Evolutionary conservation across 176 grass and related monocot genomes (phyloP), one percentile per base, ranked within the genome.

Genomic region (Lolium multiflorum): DNA sequence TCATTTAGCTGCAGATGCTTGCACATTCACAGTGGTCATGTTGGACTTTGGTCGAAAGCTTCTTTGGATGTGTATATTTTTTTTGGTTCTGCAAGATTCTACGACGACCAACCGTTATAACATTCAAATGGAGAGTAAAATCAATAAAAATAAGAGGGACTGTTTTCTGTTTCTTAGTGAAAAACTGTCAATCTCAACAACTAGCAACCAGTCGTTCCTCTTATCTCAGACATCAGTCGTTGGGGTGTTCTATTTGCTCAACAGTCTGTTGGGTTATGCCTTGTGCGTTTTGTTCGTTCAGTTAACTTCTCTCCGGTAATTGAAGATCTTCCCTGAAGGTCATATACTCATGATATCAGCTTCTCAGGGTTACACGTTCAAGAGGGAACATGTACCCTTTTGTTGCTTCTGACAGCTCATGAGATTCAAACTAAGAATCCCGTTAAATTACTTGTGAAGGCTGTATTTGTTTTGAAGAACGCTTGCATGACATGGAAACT

Each of bases 171-270:
- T 84, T 51, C 37, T 87, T 77, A 25, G 55, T 52, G 68, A 87
- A 72, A 90, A 81, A 14, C 22, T 43, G 24, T 81, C 26, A 35
- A 58, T 88, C 15, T 58, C 47, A 90, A 79, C 2, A 35, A 35
- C 31, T 35, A 35, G 31, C 31, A 35, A 35, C 2, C 41, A 43
- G 7, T 43, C 31, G 31, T 35, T 35, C 7, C 41, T 43, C 4
- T 43, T 43, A 43, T 43, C 31, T 35, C 31, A 55, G 24, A 22
- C 51, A 60, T 77, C 70, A 81, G 20, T 22, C 15, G 18, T 31
- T 21, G 21, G 10, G 7, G 2, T 79, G 13, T 0, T 11, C 16
- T 52, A 24, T 20, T 35, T 35, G 16, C 74, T 38, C 52, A 82
- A 6, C 39, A 28, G 46, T 70, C 12, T 82, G 2, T 65, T 20